Conservation (phyloP, 164 flowering plant species). For the Vitis riparia region DNA sequence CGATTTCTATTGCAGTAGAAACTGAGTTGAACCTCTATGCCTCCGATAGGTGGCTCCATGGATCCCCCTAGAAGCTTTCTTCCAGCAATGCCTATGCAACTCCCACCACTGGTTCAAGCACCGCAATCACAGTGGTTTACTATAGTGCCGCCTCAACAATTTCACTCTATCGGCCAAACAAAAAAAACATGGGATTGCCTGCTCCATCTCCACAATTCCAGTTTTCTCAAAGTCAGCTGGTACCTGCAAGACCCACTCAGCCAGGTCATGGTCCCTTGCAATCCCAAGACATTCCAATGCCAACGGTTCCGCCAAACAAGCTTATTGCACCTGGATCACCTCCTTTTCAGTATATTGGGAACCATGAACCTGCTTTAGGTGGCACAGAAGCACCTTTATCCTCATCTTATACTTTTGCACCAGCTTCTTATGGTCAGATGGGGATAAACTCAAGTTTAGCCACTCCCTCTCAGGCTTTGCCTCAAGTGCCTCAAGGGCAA, state of each 20-base stretch:
- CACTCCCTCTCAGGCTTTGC: too few relatives aligned
- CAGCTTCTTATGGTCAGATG: slow-evolving; percentile 15
- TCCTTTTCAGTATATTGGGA: slow-evolving; percentile 13
- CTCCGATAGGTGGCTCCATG: slow-evolving; percentile 25
- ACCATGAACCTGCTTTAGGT: slow-evolving; percentile 17
- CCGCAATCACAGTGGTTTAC: slow-evolving; percentile 22
- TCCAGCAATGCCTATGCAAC: slow-evolving; percentile 18
- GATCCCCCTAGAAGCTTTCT: slow-evolving; percentile 24
- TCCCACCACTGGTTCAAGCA: slow-evolving; percentile 19
- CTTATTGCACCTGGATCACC: slow-evolving; percentile 13
- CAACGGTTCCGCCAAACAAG: slow-evolving; percentile 17
- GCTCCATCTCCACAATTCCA: slow-evolving; percentile 23
- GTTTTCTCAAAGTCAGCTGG: slow-evolving; percentile 31
- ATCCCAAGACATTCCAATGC: slow-evolving; percentile 16
- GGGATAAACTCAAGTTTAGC: too few relatives aligned
- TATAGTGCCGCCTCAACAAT: slow-evolving; percentile 23
- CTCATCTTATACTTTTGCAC: slow-evolving; percentile 28
- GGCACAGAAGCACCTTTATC: slow-evolving; percentile 17
- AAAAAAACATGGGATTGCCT: slow-evolving; percentile 23
- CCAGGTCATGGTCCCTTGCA: not conserved
- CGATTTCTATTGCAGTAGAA: too few relatives aligned
- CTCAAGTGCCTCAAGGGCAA: too few relatives aligned
- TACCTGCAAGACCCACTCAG: slow-evolving; percentile 11
- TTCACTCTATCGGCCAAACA: slow-evolving; percentile 16
- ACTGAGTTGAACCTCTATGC: not conserved